Percentiles rank a stretch among this genome's conserved stretches.
Conservation (phyloP, 1,284 basidiomycete genomes). For the Fomitopsis pinicola region DNA sequence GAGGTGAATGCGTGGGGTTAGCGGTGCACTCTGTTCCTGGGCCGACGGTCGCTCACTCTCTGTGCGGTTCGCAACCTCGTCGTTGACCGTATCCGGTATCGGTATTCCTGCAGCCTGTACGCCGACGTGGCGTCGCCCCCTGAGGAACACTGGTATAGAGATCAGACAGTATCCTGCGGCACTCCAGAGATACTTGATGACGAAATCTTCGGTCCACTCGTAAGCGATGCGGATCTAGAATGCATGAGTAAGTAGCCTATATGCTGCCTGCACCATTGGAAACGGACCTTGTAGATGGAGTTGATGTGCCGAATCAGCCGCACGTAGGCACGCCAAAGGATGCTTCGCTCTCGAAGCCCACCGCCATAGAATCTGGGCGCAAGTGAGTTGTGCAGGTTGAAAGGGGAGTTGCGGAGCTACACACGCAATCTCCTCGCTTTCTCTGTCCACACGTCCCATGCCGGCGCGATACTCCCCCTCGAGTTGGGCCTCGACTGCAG, state of each 20-base stretch:
- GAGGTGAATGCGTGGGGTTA: background rate
- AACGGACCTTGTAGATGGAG: slow-evolving; percentile 80
- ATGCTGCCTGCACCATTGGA: background rate
- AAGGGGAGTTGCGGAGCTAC: slow-evolving; percentile 25
- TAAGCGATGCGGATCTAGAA: slow-evolving; percentile 74
- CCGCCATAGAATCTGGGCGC: slow-evolving; percentile 81
- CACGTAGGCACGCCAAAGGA: slow-evolving; percentile 78
- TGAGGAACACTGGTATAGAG: slow-evolving; percentile 81
- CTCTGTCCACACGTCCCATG: slow-evolving; percentile 84
- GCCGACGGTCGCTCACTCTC: slow-evolving; percentile 37
- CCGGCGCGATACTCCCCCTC: slow-evolving; percentile 92
- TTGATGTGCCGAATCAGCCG: slow-evolving; percentile 87
- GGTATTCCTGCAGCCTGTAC: slow-evolving; percentile 29
- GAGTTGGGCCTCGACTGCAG: slow-evolving; percentile 82
- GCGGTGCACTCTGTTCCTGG: background rate
- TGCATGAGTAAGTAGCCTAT: background rate
- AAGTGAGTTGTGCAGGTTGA: background rate
- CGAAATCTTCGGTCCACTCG: slow-evolving; percentile 90
- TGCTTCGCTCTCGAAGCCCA: slow-evolving; percentile 79
- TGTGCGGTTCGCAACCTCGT: slow-evolving; percentile 27
- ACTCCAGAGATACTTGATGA: slow-evolving; percentile 94
- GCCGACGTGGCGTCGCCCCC: slow-evolving; percentile 41
- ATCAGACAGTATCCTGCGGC: slow-evolving; percentile 88
- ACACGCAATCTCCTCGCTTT: slow-evolving; percentile 91
- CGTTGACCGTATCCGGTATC: slow-evolving; percentile 11